These are phyloP conservation scores for Hypericum perforatum DNA, from an alignment of 345 rosid species.

Conservation along the genomic window DNA sequence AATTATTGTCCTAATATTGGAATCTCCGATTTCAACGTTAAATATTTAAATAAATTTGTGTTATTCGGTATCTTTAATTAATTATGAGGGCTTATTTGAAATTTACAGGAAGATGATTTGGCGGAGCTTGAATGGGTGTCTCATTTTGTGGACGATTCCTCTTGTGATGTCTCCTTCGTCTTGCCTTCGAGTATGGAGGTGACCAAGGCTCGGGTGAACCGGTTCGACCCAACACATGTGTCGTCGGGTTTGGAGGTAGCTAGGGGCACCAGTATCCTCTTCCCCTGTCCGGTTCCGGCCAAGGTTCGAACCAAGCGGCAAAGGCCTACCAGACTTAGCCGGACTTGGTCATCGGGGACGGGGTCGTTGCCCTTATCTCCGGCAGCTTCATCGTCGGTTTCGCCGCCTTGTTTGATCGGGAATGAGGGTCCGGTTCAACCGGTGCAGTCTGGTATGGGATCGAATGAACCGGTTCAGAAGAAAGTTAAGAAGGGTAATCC, in stretches of 20 bases:
- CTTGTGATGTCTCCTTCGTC: slow-evolving; percentile 18
- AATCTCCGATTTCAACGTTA: too few relatives aligned
- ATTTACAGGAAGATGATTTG: slow-evolving; percentile 31
- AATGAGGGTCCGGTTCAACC: slow-evolving; percentile 2
- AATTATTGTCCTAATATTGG: too few relatives aligned
- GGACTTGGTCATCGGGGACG: slow-evolving; percentile 25
- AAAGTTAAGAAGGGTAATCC: slow-evolving; percentile 26
- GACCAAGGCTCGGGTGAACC: slow-evolving; percentile 8
- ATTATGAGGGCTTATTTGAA: not conserved
- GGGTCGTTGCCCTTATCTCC: slow-evolving; percentile 26
- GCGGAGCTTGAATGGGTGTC: slow-evolving; percentile 55
- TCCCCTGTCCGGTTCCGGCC: slow-evolving; percentile 22
- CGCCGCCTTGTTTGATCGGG: slow-evolving; percentile 6
- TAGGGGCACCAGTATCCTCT: slow-evolving; percentile 6
- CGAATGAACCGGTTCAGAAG: slow-evolving; percentile 19
- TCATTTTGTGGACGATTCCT: slow-evolving; percentile 42
- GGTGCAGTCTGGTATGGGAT: not conserved
- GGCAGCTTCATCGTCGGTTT: slow-evolving; percentile 12
- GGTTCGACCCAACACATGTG: slow-evolving; percentile 13
- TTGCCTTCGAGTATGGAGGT: slow-evolving; percentile 9
- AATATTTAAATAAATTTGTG: not conserved
- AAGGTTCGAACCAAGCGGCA: slow-evolving; percentile 40
- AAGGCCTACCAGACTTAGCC: slow-evolving; percentile 6
- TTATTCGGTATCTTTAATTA: not conserved
- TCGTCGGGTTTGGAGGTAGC: not conserved